Conservation (phyloP, 2,329 filamentous ascomycete genomes). For the Emergomyces africanus region DNA sequence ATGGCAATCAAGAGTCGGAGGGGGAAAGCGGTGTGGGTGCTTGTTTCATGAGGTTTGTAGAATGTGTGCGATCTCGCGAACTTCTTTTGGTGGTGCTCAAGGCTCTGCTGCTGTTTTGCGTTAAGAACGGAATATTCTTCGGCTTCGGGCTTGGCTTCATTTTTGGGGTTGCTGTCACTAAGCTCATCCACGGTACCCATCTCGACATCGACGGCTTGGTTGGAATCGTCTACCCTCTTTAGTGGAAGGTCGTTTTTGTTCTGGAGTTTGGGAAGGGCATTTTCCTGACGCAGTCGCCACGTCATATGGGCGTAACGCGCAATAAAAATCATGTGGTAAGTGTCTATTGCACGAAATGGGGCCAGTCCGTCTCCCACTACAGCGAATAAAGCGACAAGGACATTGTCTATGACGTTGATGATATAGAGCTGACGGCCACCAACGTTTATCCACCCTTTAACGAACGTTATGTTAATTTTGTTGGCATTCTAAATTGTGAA, state of each 20-base stretch:
- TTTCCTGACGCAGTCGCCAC: slow-evolving; percentile 52
- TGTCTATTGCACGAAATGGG: slow-evolving; percentile 67
- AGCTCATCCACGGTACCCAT: slow-evolving; percentile 28
- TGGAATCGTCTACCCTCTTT: slow-evolving; percentile 21
- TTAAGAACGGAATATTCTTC: slow-evolving; percentile 52
- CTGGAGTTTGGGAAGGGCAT: slow-evolving; percentile 47
- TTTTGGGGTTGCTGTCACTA: slow-evolving; percentile 27
- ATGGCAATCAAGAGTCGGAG: slow-evolving; percentile 61
- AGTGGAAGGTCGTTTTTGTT: slow-evolving; percentile 58
- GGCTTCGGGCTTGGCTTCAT: slow-evolving; percentile 38
- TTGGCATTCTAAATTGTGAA: background rate
- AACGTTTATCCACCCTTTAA: slow-evolving; percentile 62
- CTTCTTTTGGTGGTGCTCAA: slow-evolving; percentile 67
- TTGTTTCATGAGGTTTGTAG: slow-evolving; percentile 78
- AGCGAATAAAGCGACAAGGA: slow-evolving; percentile 57
- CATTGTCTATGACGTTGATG: slow-evolving; percentile 58
- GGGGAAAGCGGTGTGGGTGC: slow-evolving; percentile 69
- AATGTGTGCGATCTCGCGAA: slow-evolving; percentile 75
- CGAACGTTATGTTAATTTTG: background rate
- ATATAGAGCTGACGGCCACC: slow-evolving; percentile 57
- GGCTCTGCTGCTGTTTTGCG: slow-evolving; percentile 50
- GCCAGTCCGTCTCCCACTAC: slow-evolving; percentile 58
- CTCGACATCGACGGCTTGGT: slow-evolving; percentile 33
- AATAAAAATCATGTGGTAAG: slow-evolving; percentile 78
- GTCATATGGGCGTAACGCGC: slow-evolving; percentile 57